phyloP scores from a whole-genome alignment of 305 asterid species.

The Ilex paraguariensis region DNA sequence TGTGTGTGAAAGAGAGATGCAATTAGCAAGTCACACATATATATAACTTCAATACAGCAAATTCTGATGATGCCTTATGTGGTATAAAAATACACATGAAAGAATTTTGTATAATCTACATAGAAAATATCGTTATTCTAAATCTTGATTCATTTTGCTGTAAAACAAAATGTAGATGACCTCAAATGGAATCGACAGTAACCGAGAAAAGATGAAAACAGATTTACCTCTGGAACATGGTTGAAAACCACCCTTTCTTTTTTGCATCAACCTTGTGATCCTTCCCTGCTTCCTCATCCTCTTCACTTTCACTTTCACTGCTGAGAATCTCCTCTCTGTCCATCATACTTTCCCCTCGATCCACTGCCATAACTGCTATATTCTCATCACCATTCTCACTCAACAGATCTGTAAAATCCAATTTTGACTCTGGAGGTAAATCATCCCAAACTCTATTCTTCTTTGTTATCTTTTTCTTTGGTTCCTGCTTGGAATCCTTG shows the following conservation, averaged over 20 bases:
- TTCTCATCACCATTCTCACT: slow-evolving; percentile 67
- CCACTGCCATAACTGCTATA: slow-evolving; percentile 45
- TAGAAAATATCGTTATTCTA: no score
- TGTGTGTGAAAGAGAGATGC: no score
- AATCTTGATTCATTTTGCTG: no score
- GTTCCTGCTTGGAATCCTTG: slow-evolving; percentile 64
- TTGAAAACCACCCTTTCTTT: slow-evolving; percentile 91
- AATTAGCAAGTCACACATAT: no score
- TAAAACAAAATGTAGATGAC: no score
- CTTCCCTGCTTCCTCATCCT: slow-evolving; percentile 45
- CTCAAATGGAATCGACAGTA: neutral
- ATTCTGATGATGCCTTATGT: no score
- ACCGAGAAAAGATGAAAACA: slow-evolving; percentile 1
- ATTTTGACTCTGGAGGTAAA: slow-evolving; percentile 52
- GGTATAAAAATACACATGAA: no score
- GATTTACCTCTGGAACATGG: slow-evolving; percentile 83
- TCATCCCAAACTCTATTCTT: slow-evolving; percentile 88
- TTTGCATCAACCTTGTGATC: slow-evolving; percentile 40
- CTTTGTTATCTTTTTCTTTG: slow-evolving; percentile 63
- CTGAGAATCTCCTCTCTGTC: slow-evolving; percentile 80
- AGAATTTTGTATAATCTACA: no score
- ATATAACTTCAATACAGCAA: no score
- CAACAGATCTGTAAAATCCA: slow-evolving; percentile 77
- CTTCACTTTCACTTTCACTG: slow-evolving; percentile 80
- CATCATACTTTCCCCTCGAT: slow-evolving; percentile 91